phyloP scores from a whole-genome alignment of 2,329 filamentous ascomycete genomes.

The Fusarium piperis region DNA sequence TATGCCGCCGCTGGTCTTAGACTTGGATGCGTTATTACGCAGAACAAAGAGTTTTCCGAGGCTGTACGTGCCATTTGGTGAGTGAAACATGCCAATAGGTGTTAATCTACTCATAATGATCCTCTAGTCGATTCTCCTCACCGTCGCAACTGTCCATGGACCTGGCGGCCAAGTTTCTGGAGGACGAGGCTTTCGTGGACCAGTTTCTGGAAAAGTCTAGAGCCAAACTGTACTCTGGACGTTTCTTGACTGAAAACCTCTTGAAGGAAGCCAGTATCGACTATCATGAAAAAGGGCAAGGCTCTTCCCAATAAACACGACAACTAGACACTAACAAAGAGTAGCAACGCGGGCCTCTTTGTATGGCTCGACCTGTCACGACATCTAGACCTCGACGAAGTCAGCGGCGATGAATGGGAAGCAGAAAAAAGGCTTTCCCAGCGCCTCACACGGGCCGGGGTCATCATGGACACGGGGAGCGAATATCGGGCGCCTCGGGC shows the following conservation, averaged over 20 bases:
- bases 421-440: not conserved
- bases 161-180: not conserved
- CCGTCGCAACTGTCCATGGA: not conserved
- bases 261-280: not conserved
- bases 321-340: not conserved
- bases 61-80: not conserved
- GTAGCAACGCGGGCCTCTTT: not conserved
- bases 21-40: not conserved
- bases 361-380: not conserved
- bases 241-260: not conserved
- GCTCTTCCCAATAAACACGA: not conserved
- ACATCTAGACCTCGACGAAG: not conserved
- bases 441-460: not conserved
- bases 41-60: not conserved
- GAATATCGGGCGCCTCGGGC: not conserved
- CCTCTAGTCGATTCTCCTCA: not conserved
- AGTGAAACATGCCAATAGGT: not conserved
- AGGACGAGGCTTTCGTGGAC: not conserved
- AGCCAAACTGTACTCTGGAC: not conserved
- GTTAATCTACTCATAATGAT: not conserved
- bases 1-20: not conserved
- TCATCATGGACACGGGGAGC: not conserved
- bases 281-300: not conserved
- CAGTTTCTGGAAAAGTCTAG: not conserved
- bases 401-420: not conserved